Conservation (phyloP, 2,329 filamentous ascomycete species). For the Monascus ruber region DNA sequence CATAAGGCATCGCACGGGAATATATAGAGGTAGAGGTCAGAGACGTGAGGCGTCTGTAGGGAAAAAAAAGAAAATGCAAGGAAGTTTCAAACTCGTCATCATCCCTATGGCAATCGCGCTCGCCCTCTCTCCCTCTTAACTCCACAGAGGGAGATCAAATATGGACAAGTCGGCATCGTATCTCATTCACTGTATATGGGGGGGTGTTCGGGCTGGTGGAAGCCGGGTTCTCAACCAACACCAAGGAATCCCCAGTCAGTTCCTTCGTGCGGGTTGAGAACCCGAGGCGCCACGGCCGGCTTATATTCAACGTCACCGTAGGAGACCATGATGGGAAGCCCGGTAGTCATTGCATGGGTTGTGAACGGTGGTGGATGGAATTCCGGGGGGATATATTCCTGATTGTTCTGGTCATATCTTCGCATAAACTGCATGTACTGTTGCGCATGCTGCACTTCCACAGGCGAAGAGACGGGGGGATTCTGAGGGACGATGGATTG, state of each 20-base stretch:
- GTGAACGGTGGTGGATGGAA: slow-evolving; percentile 18
- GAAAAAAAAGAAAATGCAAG: background rate
- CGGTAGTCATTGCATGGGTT: slow-evolving; percentile 17
- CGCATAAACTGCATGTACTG: slow-evolving; percentile 24
- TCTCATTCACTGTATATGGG: too few relatives aligned
- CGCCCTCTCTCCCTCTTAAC: too few relatives aligned
- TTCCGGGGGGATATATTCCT: slow-evolving; percentile 17
- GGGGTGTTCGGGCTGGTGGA: too few relatives aligned
- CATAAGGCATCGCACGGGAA: background rate
- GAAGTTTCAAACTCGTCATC: too few relatives aligned
- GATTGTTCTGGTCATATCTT: slow-evolving; percentile 11
- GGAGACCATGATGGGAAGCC: slow-evolving; percentile 21
- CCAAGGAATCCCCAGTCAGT: slow-evolving; percentile 31
- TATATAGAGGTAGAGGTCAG: background rate
- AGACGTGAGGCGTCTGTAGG: background rate
- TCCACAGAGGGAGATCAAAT: too few relatives aligned
- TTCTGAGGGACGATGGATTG: slow-evolving; percentile 19
- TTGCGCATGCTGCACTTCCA: slow-evolving; percentile 17
- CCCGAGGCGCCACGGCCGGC: slow-evolving; percentile 12
- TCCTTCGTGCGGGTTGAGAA: slow-evolving; percentile 28
- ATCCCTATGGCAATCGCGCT: too few relatives aligned
- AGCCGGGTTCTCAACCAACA: slow-evolving; percentile 16
- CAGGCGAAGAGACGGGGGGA: slow-evolving; percentile 18
- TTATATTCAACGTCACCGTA: slow-evolving; percentile 24
- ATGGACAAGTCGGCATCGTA: too few relatives aligned